Base-by-base conservation (phyloP, 345 rosid species). In the Boechera retrofracta region DNA sequence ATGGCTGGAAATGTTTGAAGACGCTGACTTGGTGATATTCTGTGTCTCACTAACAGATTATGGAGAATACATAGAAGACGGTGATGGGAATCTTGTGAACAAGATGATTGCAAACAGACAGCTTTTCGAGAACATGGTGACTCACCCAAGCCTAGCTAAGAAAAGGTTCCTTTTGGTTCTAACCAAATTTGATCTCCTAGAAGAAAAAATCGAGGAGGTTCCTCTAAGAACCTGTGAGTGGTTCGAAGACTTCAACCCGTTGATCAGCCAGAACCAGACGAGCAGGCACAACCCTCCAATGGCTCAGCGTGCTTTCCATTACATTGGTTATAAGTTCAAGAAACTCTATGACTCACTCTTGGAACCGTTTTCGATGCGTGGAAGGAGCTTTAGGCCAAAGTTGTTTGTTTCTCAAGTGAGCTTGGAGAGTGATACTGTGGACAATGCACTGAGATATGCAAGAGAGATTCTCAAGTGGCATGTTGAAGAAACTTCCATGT, bases 1-100 rank as follows among this genome's bases (percentile, higher is more conserved):
- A 79, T 89, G 87, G 96, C 63, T 90, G 73, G 86, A 85, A 42
- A 92, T 88, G 97, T 95, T 95, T 49, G 99, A 92, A 85, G 91
- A 90, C 29, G 83, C 88, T 8, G 85, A 89, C 69, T 78, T 90
- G 16, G 83, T 94, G 64, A 33, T 94, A 60, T 92, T 90, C 73
- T 87, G 92, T 5, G 88, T 90, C 68, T 88, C 97, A 10, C 75
- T 94, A 80, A 81, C 82, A 1, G 97, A 85, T 64, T 95, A 90
- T 1, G 86, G 77, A 52, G 83, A 88, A 77, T 83, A 71, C 80
- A 69, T 72, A 7, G 72, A 83, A 74, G 93, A 88, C 80, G 21
- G 38, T 1, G 79, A 79, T 0, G 97, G 98, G 54, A 77, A 76
- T 80, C 74, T 16, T 49, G 78, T 64, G 59, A 95, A 92, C 90